These are phyloP conservation scores for Didymella glomerata DNA, from an alignment of 2,329 filamentous ascomycete species.

Conservation along the genomic window DNA sequence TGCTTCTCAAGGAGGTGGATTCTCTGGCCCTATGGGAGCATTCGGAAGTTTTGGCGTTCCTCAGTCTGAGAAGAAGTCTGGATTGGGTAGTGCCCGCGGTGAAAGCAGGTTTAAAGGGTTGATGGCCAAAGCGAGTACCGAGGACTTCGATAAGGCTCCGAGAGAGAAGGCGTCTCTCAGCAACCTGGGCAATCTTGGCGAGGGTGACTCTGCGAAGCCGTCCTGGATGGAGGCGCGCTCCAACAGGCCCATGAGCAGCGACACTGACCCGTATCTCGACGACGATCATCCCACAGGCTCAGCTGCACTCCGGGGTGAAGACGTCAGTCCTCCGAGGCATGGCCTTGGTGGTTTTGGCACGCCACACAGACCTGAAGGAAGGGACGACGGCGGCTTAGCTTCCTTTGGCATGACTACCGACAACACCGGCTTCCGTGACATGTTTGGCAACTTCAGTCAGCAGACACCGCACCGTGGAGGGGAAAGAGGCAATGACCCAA, in stretches of 20 bases:
- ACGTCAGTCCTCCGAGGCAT: constrained; percentile 66
- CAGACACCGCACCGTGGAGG: constrained; percentile 60
- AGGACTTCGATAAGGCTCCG: constrained; percentile 64
- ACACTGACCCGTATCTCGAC: constrained; percentile 78
- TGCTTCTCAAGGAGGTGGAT: constrained; percentile 67
- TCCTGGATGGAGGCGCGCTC: constrained; percentile 61
- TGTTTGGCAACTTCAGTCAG: constrained; percentile 66
- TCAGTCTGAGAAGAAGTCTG: constrained; percentile 72
- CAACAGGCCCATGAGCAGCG: constrained; percentile 63
- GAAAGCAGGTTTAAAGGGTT: constrained; percentile 88
- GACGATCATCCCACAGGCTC: constrained; percentile 72
- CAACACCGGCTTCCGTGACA: constrained; percentile 64
- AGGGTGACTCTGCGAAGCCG: constrained; percentile 58
- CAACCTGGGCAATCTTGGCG: constrained; percentile 63
- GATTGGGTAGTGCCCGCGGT: constrained; percentile 71
- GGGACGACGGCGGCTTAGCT: constrained; percentile 67
- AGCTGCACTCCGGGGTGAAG: constrained; percentile 78
- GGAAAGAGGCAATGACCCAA: constrained; percentile 68
- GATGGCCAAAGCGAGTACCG: constrained; percentile 78
- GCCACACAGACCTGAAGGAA: constrained; percentile 57
- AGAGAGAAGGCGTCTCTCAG: constrained; percentile 65
- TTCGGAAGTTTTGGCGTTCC: constrained; percentile 85
- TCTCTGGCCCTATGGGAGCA: constrained; percentile 75
- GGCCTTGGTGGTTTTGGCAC: constrained; percentile 55
- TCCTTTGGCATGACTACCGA: constrained; percentile 68